Evolutionary conservation across 2,329 filamentous ascomycete genomes (phyloP).

Genomic region (Penicillium sp.): DNA sequence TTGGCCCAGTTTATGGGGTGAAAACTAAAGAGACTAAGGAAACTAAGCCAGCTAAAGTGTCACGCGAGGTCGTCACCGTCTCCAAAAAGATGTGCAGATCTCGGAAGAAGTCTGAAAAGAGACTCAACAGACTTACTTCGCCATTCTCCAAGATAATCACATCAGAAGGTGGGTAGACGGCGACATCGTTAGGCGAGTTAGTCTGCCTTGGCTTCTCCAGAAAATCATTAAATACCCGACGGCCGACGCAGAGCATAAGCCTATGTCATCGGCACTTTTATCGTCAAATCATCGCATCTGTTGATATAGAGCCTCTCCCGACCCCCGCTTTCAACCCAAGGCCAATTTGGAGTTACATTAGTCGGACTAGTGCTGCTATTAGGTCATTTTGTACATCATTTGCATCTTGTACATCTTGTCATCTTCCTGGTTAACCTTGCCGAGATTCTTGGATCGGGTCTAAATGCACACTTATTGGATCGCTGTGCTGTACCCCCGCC

Average conservation of each 20-base stretch:
- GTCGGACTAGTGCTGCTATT: neutral
- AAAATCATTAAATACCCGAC: neutral
- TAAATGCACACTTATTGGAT: neutral
- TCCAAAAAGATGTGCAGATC: neutral
- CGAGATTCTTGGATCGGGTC: neutral
- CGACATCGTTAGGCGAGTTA: neutral
- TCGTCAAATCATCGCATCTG: neutral
- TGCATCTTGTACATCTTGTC: too few species aligned
- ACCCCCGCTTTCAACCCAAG: neutral
- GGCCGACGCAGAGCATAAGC: neutral
- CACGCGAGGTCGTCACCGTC: neutral
- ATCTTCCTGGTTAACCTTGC: neutral
- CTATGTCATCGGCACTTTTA: constrained; percentile 1
- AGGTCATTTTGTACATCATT: neutral
- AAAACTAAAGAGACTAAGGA: neutral
- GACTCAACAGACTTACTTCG: neutral
- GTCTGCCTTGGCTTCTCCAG: neutral
- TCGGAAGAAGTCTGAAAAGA: neutral
- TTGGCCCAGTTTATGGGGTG: neutral
- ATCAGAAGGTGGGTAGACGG: neutral
- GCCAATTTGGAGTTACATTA: neutral
- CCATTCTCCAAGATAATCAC: neutral
- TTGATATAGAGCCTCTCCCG: neutral
- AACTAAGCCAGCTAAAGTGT: neutral
- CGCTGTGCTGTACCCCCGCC: neutral